Percentiles rank a stretch among this genome's conserved stretches.
Evolutionary conservation across 768 basidiomycete species (phyloP).

Genomic region (Pholiota molesta): DNA sequence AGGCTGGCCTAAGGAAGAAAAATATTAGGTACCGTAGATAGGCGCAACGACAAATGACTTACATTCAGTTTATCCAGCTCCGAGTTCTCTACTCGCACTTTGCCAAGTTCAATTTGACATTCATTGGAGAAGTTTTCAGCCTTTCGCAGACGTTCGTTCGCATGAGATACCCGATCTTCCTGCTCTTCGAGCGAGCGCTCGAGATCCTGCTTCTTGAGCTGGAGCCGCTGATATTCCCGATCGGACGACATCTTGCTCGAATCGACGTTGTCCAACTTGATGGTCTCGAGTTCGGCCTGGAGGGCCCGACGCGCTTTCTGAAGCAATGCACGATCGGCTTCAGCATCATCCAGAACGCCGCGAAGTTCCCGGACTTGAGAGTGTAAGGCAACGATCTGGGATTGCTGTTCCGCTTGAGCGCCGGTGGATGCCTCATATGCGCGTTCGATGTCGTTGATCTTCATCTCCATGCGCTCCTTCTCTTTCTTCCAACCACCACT

Average conservation of each 20-base stretch:
- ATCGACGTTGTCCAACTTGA: constrained; percentile 77
- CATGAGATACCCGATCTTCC: constrained; percentile 69
- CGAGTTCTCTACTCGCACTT: constrained; percentile 79
- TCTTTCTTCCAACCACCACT: constrained; percentile 86
- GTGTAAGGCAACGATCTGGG: constrained; percentile 81
- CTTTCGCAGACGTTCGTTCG: constrained; percentile 79
- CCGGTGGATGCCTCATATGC: constrained; percentile 75
- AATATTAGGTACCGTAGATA: neutral
- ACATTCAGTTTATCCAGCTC: constrained; percentile 81
- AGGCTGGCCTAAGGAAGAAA: constrained; percentile 60
- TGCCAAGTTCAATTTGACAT: constrained; percentile 75
- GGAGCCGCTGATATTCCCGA: constrained; percentile 72
- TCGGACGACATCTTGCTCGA: constrained; percentile 71
- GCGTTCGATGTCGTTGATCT: constrained; percentile 73
- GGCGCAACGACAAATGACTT: constrained; percentile 15
- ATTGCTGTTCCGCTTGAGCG: constrained; percentile 79
- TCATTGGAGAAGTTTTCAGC: constrained; percentile 78
- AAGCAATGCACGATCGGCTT: constrained; percentile 75
- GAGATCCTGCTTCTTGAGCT: constrained; percentile 81
- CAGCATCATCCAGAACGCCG: constrained; percentile 80
- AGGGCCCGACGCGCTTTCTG: constrained; percentile 82
- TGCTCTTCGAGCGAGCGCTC: constrained; percentile 80
- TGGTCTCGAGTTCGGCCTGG: constrained; percentile 79
- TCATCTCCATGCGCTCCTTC: constrained; percentile 83
- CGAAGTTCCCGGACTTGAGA: constrained; percentile 87